Evolutionary conservation across 305 asterid species (phyloP).

Genomic region (Lippia alba): DNA sequence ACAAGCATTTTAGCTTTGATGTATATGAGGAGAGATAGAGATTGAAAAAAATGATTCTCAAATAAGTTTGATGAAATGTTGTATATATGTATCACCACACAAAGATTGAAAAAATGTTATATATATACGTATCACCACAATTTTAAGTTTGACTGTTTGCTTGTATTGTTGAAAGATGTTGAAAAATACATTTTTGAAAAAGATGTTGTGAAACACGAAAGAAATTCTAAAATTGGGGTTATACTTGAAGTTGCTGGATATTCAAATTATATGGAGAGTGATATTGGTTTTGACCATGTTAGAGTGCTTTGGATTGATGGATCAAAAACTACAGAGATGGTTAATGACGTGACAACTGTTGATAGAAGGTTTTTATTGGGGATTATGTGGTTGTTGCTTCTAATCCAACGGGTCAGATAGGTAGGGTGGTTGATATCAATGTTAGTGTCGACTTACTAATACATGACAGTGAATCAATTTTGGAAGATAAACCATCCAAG

Average conservation of each 20-base stretch:
- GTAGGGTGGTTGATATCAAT: constrained; percentile 78
- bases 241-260: constrained; percentile 96
- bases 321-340: constrained; percentile 65
- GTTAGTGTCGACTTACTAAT: constrained; percentile 69
- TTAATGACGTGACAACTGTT: constrained; percentile 64
- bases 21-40: too few relatives aligned
- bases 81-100: too few relatives aligned
- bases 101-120: too few relatives aligned
- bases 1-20: too few relatives aligned
- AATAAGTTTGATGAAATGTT: too few relatives aligned
- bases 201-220: constrained; percentile 77
- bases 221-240: constrained; percentile 62
- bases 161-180: too few relatives aligned
- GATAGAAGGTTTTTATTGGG: constrained; percentile 92
- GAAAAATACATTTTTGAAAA: constrained; percentile 85
- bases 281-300: constrained; percentile 76
- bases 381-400: constrained; percentile 91
- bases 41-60: too few relatives aligned
- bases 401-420: constrained; percentile 91
- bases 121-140: too few relatives aligned
- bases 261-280: constrained; percentile 65
- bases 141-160: too few relatives aligned
- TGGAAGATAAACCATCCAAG: constrained; percentile 57
- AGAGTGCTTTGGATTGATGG: constrained; percentile 89
- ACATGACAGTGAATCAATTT: constrained; percentile 58